Conservation (phyloP, 164 flowering plant genomes). For the Magnolia sinica region DNA sequence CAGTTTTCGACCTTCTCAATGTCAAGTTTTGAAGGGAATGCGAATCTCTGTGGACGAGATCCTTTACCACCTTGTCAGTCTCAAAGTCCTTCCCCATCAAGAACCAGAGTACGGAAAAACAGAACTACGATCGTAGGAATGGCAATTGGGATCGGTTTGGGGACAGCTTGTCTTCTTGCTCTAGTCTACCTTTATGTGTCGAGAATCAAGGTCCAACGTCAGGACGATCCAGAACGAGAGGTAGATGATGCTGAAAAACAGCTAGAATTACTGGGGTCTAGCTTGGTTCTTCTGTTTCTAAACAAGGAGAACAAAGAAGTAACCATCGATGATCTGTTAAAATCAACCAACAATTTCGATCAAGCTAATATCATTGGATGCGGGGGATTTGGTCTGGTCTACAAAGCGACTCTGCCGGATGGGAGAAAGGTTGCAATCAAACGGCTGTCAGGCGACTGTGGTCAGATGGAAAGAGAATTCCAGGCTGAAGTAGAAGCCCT, state of each 20-base stretch:
- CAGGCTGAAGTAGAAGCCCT: conserved; percentile 77
- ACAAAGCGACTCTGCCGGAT: conserved; percentile 63
- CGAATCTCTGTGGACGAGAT: conserved; percentile 40
- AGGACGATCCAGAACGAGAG: conserved; percentile 33
- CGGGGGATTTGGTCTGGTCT: conserved; percentile 81
- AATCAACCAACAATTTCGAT: conserved; percentile 65
- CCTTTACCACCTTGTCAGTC: conserved; percentile 25
- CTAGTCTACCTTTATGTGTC: conserved; percentile 28
- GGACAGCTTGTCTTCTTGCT: conserved; percentile 33
- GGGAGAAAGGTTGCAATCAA: conserved; percentile 67
- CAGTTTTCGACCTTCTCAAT: conserved; percentile 56
- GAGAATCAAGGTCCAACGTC: conserved; percentile 21
- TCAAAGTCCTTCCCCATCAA: not conserved
- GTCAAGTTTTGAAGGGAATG: conserved; percentile 63
- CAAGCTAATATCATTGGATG: conserved; percentile 79
- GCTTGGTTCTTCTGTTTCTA: conserved; percentile 43
- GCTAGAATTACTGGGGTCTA: conserved; percentile 37
- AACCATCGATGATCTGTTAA: conserved; percentile 48
- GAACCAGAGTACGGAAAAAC: conserved; percentile 14
- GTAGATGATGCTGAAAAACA: conserved; percentile 18
- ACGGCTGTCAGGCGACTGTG: conserved; percentile 68
- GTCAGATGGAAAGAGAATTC: conserved; percentile 78
- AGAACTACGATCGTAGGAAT: conserved; percentile 20
- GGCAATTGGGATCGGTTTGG: conserved; percentile 34
- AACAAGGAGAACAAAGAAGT: conserved; percentile 47